These are phyloP conservation scores for Liriodendron chinense DNA, from an alignment of 164 flowering plant genomes.

Conservation along the genomic window DNA sequence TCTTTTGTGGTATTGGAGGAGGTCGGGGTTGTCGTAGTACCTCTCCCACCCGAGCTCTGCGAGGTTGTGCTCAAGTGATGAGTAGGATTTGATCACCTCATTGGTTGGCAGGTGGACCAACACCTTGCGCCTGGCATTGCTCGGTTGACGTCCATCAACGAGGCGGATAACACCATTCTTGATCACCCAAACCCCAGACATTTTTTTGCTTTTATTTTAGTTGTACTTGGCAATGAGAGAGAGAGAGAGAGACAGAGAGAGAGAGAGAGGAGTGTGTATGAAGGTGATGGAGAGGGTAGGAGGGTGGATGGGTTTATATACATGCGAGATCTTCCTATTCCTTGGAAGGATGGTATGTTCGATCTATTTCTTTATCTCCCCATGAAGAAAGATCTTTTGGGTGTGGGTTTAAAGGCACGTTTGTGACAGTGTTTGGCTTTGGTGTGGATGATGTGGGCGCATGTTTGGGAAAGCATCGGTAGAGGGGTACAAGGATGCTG, in stretches of 20 bases:
- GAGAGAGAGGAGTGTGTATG: neutral
- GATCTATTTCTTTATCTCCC: too few species aligned
- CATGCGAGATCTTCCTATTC: too few species aligned
- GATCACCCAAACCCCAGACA: constrained; percentile 74
- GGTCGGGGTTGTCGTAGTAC: constrained; percentile 53
- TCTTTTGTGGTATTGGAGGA: constrained; percentile 55
- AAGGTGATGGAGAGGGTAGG: neutral
- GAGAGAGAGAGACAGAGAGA: neutral
- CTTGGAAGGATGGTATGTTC: too few species aligned
- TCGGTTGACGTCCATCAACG: constrained; percentile 7
- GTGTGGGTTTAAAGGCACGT: neutral
- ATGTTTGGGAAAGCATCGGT: neutral
- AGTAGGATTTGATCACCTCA: constrained; percentile 48
- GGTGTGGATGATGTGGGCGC: neutral
- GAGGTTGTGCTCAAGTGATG: constrained; percentile 40
- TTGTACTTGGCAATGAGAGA: neutral
- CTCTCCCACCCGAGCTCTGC: constrained; percentile 62
- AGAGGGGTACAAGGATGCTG: neutral
- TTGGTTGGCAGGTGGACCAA: constrained; percentile 49
- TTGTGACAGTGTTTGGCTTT: neutral
- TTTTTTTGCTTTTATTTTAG: constrained; percentile 1
- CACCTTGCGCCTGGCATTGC: constrained; percentile 28
- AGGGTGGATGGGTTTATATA: constrained; percentile 9
- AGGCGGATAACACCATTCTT: constrained; percentile 27
- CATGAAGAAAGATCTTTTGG: neutral